These are phyloP conservation scores for Saccharata proteae DNA, from an alignment of 2,329 filamentous ascomycete genomes.

Conservation along the genomic window DNA sequence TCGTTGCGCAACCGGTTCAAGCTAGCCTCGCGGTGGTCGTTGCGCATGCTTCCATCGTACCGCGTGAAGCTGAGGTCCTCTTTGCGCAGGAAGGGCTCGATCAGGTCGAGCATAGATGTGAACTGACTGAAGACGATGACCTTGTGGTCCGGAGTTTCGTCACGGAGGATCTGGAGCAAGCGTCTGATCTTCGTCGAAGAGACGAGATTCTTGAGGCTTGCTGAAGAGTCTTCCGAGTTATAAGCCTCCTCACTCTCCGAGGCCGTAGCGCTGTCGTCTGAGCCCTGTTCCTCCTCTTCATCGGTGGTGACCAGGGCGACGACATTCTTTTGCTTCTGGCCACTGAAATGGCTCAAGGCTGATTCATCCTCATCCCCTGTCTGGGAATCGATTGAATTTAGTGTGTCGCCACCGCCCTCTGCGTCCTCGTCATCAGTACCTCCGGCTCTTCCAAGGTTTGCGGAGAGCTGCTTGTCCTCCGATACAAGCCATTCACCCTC, in stretches of 20 bases:
- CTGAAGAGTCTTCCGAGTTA: conserved; percentile 3
- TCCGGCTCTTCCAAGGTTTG: conserved; percentile 64
- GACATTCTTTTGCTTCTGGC: conserved; percentile 30
- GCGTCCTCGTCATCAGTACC: conserved; percentile 78
- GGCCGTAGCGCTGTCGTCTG: conserved; percentile 25
- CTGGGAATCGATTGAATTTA: conserved; percentile 59
- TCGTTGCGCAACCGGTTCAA: conserved; percentile 66
- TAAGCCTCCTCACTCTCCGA: no score
- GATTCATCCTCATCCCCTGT: conserved; percentile 36
- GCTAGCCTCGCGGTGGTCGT: conserved; percentile 81
- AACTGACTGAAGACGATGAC: conserved; percentile 99
- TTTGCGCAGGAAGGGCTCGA: conserved; percentile 76
- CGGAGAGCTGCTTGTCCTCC: conserved; percentile 47
- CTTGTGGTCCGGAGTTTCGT: conserved; percentile 73
- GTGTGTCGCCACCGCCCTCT: conserved; percentile 72
- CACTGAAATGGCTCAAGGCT: conserved; percentile 13
- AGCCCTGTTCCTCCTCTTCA: conserved; percentile 26
- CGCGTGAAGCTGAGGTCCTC: conserved; percentile 69
- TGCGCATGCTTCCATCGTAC: conserved; percentile 92
- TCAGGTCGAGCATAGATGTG: conserved; percentile 92
- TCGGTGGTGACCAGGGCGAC: conserved; percentile 39
- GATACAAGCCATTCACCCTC: conserved; percentile 72
- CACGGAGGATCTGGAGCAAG: conserved; percentile 66
- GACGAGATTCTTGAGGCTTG: conserved; percentile 36
- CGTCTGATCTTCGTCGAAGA: conserved; percentile 87